Evolutionary conservation across 2,329 filamentous ascomycete species (phyloP).

Genomic region (Arthroderma sp.): DNA sequence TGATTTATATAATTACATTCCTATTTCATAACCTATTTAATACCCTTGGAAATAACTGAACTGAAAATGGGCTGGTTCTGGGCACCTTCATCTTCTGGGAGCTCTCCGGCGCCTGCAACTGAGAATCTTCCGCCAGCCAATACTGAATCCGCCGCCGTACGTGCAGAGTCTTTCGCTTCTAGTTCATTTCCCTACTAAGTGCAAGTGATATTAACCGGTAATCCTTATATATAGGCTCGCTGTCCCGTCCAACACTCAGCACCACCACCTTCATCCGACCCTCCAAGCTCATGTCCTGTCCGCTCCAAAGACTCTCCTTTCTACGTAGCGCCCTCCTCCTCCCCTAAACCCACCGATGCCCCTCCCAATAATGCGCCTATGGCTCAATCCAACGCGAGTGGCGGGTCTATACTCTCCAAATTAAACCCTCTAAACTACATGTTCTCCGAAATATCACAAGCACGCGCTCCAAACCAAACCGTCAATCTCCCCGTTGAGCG

Average conservation of each 20-base stretch:
- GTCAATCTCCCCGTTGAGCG: conserved; percentile 63
- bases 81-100: conserved; percentile 40
- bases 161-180: conserved; percentile 1
- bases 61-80: conserved; percentile 56
- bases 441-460: conserved; percentile 75
- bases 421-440: conserved; percentile 86
- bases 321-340: conserved; percentile 23
- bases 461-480: conserved; percentile 58
- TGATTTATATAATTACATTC: neutral
- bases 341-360: conserved; percentile 18
- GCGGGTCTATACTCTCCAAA: conserved; percentile 46
- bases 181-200: conserved; percentile 4
- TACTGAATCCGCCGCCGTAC: neutral
- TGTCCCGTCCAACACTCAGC: conserved; percentile 53
- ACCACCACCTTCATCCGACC: conserved; percentile 17
- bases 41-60: too few relatives aligned
- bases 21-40: conserved; percentile 5
- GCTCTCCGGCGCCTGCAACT: conserved; percentile 17
- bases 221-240: conserved; percentile 37
- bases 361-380: conserved; percentile 13
- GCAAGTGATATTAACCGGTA: conserved; percentile 1
- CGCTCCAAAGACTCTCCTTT: conserved; percentile 39
- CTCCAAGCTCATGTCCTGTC: conserved; percentile 30
- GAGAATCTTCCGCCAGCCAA: neutral
- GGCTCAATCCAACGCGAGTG: conserved; percentile 20